Percentiles rank a stretch among this genome's conserved stretches.
Conservation (phyloP, 2,329 filamentous ascomycete species). For the Phaeomoniella chlamydospora region DNA sequence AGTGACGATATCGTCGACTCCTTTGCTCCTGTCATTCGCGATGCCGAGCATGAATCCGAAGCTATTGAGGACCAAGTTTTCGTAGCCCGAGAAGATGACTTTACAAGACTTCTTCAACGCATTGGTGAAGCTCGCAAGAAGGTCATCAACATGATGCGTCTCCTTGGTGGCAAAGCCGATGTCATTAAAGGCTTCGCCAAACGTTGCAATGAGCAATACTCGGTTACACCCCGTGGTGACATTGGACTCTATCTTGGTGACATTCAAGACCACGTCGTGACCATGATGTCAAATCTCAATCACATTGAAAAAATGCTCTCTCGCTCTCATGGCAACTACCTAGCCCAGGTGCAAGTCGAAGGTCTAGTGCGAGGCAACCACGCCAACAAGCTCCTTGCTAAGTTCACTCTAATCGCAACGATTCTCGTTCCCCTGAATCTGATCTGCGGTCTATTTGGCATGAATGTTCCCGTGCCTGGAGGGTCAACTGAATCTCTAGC, state of each 20-base stretch:
- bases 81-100: conserved; percentile 79
- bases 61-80: conserved; percentile 93
- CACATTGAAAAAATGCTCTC: conserved; percentile 98
- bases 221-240: conserved; percentile 86
- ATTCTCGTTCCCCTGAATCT: conserved; percentile 94
- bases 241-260: conserved; percentile 94
- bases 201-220: conserved; percentile 95
- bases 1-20: conserved; percentile 95
- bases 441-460: conserved; percentile 49
- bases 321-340: conserved; percentile 86
- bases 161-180: conserved; percentile 94
- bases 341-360: conserved; percentile 86
- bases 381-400: conserved; percentile 80
- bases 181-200: conserved; percentile 96
- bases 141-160: conserved; percentile 81
- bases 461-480: conserved; percentile 35
- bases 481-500: conserved; percentile 16
- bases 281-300: conserved; percentile 91
- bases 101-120: conserved; percentile 68
- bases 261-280: conserved; percentile 98
- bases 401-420: conserved; percentile 87
- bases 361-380: conserved; percentile 77
- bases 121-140: conserved; percentile 90
- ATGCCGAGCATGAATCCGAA: conserved; percentile 79
- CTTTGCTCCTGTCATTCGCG: conserved; percentile 78